Evolutionary conservation across 225 moss, liverwort and hornwort species (phyloP), one percentile per base, ranked within the genome.

Genomic region (Bryum argenteum): DNA sequence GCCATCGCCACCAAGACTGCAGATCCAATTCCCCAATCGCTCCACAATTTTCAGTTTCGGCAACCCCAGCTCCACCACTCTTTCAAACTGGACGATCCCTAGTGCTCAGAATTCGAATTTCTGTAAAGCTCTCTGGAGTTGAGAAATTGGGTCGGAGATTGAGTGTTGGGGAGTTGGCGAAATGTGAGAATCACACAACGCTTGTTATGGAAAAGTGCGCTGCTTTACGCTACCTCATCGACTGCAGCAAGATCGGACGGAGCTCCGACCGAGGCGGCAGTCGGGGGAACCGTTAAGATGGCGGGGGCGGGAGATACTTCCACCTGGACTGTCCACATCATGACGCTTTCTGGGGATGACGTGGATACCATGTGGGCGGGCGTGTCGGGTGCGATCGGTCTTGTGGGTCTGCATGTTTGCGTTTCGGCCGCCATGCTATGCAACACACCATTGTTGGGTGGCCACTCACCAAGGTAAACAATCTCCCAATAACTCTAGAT

Each of bases 1-100:
- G 83, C 83, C 83, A 81, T 83, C 2, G 70, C 50, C 17, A 40
- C 42, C 9, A 64, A 28, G 22, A 44, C 50, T 9, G 47, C 26
- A 55, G 3, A 33, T 2, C 5, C 37, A 42, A 56, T 33, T 70
- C 45, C 23, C 14, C 12, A 68, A 74, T 11, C 50, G 54, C 53
- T 58, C 20, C 66, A n/a, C 48, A 7, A 1, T 19, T 10, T 37
- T 17, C 16, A 22, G 16, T 15, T 16, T 17, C 17, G 16, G 48
- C 48, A 17, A 48, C 16, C 48, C 17, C 48, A 48, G 33, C 33
- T 33, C 33, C 33, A 6, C 33, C 33, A 33, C 33, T 33, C 33
- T 33, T n/a, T 4, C 33, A 33, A 33, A 33, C 7, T 33, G 5
- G 5, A 6, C 33, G 5, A 33, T 6, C 33, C 0, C 33, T 33